These are phyloP conservation scores for Lippia alba DNA, from an alignment of 305 asterid genomes.

Conservation along the genomic window DNA sequence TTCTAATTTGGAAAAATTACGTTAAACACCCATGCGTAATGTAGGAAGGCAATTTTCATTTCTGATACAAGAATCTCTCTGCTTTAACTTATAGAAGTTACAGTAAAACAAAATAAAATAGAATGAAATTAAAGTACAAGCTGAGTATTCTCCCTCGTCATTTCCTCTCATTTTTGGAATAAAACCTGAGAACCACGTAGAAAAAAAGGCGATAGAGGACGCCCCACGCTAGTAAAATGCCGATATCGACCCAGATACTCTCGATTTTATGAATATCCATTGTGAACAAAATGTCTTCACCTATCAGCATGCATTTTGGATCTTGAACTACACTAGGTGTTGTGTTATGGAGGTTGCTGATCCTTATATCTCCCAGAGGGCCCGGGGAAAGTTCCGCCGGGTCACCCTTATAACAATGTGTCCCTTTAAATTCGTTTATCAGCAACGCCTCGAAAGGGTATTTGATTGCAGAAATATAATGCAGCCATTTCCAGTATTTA, in stretches of 20 bases:
- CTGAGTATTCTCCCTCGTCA: slow-evolving; percentile 29
- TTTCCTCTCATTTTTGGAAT: slow-evolving; percentile 84
- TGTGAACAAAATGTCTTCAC: slow-evolving; percentile 74
- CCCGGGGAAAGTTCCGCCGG: slow-evolving; percentile 73
- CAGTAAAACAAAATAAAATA: too few relatives aligned
- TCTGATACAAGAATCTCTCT: too few relatives aligned
- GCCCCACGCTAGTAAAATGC: slow-evolving; percentile 84
- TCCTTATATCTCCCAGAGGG: slow-evolving; percentile 71
- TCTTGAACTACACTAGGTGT: slow-evolving; percentile 27
- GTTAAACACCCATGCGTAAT: too few relatives aligned
- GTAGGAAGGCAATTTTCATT: too few relatives aligned
- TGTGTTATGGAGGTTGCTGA: slow-evolving; percentile 62
- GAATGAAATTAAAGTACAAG: not conserved
- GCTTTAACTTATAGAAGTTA: too few relatives aligned
- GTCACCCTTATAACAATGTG: slow-evolving; percentile 58
- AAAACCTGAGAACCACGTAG: slow-evolving; percentile 79
- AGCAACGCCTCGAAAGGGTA: slow-evolving; percentile 90
- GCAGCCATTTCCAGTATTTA: slow-evolving; percentile 76
- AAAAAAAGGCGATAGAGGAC: slow-evolving; percentile 73
- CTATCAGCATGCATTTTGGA: slow-evolving; percentile 59
- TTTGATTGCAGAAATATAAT: slow-evolving; percentile 85
- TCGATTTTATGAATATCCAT: slow-evolving; percentile 69
- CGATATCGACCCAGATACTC: slow-evolving; percentile 68
- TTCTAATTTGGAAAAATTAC: too few relatives aligned
- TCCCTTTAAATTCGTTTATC: slow-evolving; percentile 77